Conservation (phyloP, 2,329 filamentous ascomycete genomes). For the Neonectria hederae region DNA sequence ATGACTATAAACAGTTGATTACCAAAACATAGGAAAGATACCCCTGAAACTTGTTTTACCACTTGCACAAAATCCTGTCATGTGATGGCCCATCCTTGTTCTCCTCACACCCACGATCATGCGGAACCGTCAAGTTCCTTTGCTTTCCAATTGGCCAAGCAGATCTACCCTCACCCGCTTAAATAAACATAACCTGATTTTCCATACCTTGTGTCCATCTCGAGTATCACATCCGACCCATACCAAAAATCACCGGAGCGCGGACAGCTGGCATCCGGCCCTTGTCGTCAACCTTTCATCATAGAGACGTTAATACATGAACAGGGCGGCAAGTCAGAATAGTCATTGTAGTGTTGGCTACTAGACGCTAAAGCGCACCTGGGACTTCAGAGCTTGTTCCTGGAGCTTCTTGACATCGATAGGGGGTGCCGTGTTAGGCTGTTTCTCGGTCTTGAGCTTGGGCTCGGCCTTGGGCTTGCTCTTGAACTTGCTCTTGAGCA, state of each 20-base stretch:
- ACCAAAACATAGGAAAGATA: constrained; percentile 15
- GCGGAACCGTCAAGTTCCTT: not conserved
- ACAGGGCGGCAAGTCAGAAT: not conserved
- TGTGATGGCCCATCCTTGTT: not conserved
- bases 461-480: constrained; percentile 23
- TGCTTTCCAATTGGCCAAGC: not conserved
- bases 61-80: not conserved
- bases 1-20: constrained; percentile 4
- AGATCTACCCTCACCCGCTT: not conserved
- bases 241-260: not conserved
- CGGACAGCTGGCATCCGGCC: not conserved
- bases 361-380: constrained; percentile 42
- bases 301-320: not conserved
- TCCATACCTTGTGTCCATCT: not conserved
- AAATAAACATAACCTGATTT: not conserved
- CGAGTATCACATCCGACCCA: constrained; percentile 1
- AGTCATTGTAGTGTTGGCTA: not conserved
- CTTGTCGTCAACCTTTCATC: not conserved
- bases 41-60: not conserved
- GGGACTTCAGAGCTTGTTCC: constrained; percentile 42
- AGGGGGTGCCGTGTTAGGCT: constrained; percentile 18
- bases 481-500: constrained; percentile 38
- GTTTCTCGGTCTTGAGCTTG: constrained; percentile 17
- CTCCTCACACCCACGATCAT: not conserved
- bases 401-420: constrained; percentile 40